A percentile compares a stretch with the other conserved stretches of the same genome.
phyloP scores from a whole-genome alignment of 139 green algal species.

The Spirogloea muscicola region DNA sequence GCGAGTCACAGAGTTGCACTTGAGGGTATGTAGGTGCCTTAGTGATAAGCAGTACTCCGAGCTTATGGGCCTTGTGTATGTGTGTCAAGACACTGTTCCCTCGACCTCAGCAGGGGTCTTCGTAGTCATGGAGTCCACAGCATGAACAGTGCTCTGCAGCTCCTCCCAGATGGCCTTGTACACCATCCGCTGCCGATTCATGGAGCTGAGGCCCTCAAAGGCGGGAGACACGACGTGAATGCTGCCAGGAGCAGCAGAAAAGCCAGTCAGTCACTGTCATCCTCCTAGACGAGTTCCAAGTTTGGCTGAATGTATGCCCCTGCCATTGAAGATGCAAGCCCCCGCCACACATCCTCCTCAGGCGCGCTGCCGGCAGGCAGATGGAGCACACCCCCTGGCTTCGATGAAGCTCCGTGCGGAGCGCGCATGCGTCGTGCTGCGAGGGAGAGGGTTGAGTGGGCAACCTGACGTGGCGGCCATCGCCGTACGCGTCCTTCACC shows the following conservation, averaged over 20 bases:
- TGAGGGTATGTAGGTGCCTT: too few relatives aligned
- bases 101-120: constrained; percentile 15
- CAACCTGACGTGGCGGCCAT: constrained; percentile 42
- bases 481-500: constrained; percentile 34
- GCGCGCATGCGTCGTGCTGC: neutral
- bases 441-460: neutral
- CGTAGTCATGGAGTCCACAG: constrained; percentile 24
- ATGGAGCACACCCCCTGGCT: neutral
- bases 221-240: constrained; percentile 52
- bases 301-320: neutral
- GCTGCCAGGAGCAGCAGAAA: constrained; percentile 11
- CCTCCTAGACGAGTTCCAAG: neutral
- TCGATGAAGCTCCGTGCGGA: neutral
- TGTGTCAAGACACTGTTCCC: too few relatives aligned
- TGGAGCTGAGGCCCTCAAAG: constrained; percentile 52
- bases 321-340: neutral
- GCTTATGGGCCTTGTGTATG: too few relatives aligned
- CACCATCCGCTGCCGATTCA: constrained; percentile 54
- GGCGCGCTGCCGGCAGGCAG: neutral
- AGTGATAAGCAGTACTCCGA: too few relatives aligned
- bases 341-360: neutral
- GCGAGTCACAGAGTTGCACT: too few relatives aligned
- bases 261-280: too few relatives aligned
- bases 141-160: constrained; percentile 36
- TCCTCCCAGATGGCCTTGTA: constrained; percentile 61